Evolutionary conservation across 192 early-diverging fungal species (phyloP), one percentile per base, ranked within the genome.

Genomic region (Funneliformis mosseae): DNA sequence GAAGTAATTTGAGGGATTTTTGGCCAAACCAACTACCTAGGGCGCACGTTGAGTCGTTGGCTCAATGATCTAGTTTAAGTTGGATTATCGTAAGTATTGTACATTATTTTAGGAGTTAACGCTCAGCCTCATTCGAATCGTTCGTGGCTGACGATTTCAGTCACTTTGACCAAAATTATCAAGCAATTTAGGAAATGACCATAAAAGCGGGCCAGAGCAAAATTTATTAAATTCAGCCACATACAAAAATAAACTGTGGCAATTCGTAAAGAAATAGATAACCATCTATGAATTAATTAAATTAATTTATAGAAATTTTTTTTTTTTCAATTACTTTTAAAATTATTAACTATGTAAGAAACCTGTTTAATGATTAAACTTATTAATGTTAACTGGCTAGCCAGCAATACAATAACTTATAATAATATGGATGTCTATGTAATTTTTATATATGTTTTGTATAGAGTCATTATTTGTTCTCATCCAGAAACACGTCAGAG

Each of bases 401-500:
- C 59, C 59, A 61, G 59, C 23, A 61, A 61, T 61, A 61, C 33
- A 33, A n/a, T 33, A 33, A 14, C 23, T 18, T 61, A n/a, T 16
- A 61, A 61, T n/a, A 61, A 7, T 61, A n/a, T 16, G 12, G 12
- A 61, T 61, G 23, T 61, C 23, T 61, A n/a, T 18, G 23, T n/a
- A 60, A 61, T n/a, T 8, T 61, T n/a, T 61, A 61, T 61, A 16
- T 61, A 61, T 61, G 23, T 61, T 61, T 61, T 61, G 23, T 61
- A 61, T 16, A 61, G 23, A 61, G 16, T 10, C 6, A n/a, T 61
- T 7, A 61, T n/a, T 61, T n/a, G 28, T 71, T 72, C 48, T 83
- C 83, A 85, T 83, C 84, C 84, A 74, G 84, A 85, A 28, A 82
- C 84, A 45, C 84, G 3, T 3, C 84, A 42, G 75, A 79, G 33